Base-by-base conservation (phyloP, 1,284 basidiomycete genomes). In the Trametes sp. region DNA sequence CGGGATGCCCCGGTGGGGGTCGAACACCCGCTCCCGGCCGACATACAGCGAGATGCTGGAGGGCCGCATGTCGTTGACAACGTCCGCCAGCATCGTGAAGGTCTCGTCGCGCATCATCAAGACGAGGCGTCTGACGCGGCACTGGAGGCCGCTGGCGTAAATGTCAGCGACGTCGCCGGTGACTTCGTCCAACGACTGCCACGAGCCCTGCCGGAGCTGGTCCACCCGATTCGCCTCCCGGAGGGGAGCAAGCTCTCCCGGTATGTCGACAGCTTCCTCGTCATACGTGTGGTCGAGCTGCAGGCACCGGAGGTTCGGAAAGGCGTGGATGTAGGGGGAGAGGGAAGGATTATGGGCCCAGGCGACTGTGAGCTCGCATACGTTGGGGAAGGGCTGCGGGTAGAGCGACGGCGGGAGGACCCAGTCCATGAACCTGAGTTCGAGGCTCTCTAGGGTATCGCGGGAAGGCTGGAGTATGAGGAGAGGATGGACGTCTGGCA, bases 101-200 rank as follows among this genome's bases (percentile, higher is more conserved):
- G 49, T 52, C 38, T 45, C 38, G 29, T 51, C 7, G 13, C 13
- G 26, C 57, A 58, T 51, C 21, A 16, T n/a, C 23, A 58, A 1
- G 16, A 4, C 14, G 26, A 58, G 23, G 21, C 19, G 29, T 9
- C 14, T 21, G 21, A 58, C 49, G 6, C 21, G 26, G 13, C 49
- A 52, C 29, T 21, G 19, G 28, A 58, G 28, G 14, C 57, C 57
- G 29, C 49, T 58, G 24, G 49, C 41, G 21, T 58, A 58, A 6
- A 58, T 1, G 49, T 58, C 57, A n/a, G 38, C 38, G 23, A 56
- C 31, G 21, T 19, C 28, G 7, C 44, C 57, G 19, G 23, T 9
- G 19, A 45, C 57, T 1, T 14, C n/a, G 16, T 51, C 57, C n/a
- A 58, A 24, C 16, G 48, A n/a, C 49, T 19, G 44, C 57, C 57